Evolutionary conservation across 2,329 filamentous ascomycete species (phyloP), one percentile per base, ranked within the genome.

Genomic region (Paraconiothyrium sp.): DNA sequence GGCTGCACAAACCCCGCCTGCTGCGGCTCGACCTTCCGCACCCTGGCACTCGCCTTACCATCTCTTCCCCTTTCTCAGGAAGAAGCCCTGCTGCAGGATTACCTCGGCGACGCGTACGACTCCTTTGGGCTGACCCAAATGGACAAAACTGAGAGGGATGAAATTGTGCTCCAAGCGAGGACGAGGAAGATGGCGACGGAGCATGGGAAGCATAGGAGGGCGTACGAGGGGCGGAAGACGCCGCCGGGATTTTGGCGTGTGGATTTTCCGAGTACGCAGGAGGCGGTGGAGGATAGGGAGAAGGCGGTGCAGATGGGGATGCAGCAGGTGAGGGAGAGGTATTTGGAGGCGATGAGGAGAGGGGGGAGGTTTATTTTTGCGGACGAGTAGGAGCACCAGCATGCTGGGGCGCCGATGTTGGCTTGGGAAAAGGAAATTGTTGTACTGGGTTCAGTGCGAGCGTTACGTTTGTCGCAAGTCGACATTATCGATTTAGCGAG

Each of bases 241-340:
- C 94, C 95, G 13, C 92, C 93, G 1, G 94, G 93, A 0, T 98
- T 92, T 75, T 99, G 95, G 95, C 85, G 92, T 57, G 86, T 90
- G 1, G 94, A 97, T 68, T 97, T 99, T 75, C 94, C 94, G 1
- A 88, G 83, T 30, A 97, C 95, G 1, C 95, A 98, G 76, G 92
- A 97, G 78, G 79, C 89, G 32, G 82, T 87, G 67, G 81, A 84
- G 56, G 88, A 94, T 70, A 86, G 86, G 60, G 84, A 85, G 62
- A 88, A 89, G 72, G 91, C 90, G 0, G 84, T 83, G n/a, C 84
- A 84, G 68, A 80, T 87, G 62, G 89, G 91, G 73, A 85, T 84
- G 66, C 82, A 87, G 54, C 85, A 87, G 59, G 84, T 97, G 1
- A 85, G 89, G 66, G 89, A 92, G 72, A 86, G 93, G 72, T 91